Percentiles rank a stretch among this genome's conserved stretches.
phyloP scores from a whole-genome alignment of 805 yeast genomes.

The Saturnispora gosingensis region DNA sequence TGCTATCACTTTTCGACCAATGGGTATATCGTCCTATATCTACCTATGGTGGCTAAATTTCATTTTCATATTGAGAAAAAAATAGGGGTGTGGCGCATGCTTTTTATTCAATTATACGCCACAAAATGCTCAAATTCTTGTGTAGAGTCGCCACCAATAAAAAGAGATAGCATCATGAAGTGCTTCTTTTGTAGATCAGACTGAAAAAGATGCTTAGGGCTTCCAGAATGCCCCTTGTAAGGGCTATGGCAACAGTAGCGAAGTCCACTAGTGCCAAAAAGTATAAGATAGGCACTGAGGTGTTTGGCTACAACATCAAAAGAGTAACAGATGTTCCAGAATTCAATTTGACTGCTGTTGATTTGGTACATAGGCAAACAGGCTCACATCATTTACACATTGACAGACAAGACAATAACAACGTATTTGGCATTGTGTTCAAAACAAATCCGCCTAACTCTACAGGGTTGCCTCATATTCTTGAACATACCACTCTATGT shows the following conservation, averaged over 20 bases:
- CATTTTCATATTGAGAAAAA: not conserved
- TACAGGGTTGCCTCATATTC: conserved; percentile 94
- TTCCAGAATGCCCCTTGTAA: not conserved
- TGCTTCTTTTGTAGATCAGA: not conserved
- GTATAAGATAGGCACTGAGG: conserved; percentile 53
- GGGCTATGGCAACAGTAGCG: conserved; percentile 8
- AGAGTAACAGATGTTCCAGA: conserved; percentile 70
- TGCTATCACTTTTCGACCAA: not conserved
- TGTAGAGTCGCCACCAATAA: not conserved
- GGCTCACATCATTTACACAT: conserved; percentile 81
- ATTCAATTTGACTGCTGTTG: conserved; percentile 70
- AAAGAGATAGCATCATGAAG: not conserved
- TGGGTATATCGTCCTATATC: not conserved
- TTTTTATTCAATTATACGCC: not conserved
- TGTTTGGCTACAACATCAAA: conserved; percentile 61
- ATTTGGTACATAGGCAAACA: conserved; percentile 53
- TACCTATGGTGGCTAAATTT: not conserved
- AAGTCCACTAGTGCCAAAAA: conserved; percentile 21
- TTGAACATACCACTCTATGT: conserved; percentile 93
- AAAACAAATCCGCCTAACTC: conserved; percentile 90
- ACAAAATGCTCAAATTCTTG: not conserved
- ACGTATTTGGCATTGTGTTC: conserved; percentile 82
- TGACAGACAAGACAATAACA: conserved; percentile 72
- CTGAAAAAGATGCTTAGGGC: not conserved
- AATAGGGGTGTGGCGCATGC: not conserved